Evolutionary conservation across 179 eudicot genomes (phyloP).

Genomic region (Silene noctiflora): DNA sequence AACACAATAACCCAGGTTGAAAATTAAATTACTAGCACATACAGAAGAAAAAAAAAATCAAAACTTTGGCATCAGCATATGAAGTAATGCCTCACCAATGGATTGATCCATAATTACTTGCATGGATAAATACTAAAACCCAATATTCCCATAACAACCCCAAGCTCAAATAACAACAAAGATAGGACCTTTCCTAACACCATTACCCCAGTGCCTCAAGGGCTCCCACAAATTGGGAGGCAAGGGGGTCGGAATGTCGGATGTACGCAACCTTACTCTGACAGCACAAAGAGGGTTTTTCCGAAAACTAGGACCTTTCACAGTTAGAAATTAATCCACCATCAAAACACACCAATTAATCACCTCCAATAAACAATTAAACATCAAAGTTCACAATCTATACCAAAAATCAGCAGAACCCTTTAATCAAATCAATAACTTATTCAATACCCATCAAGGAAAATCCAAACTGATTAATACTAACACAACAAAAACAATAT

Average conservation of each 20-base stretch:
- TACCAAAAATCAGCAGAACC: not conserved
- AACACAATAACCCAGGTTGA: too few species aligned
- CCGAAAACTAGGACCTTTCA: too few species aligned
- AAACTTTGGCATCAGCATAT: not conserved
- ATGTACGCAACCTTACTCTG: too few species aligned
- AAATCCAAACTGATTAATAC: conserved; percentile 13
- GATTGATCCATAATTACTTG: not conserved
- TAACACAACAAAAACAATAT: not conserved
- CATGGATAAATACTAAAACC: not conserved
- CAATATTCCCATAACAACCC: not conserved
- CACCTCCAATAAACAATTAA: not conserved
- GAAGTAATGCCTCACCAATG: not conserved
- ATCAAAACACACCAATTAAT: not conserved
- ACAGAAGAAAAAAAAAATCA: not conserved
- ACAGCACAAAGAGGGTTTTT: too few species aligned
- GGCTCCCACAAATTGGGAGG: too few species aligned
- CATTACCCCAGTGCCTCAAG: too few species aligned
- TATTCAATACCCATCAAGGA: not conserved
- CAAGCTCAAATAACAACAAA: not conserved
- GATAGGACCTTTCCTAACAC: not conserved
- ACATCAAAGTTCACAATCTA: conserved; percentile 7
- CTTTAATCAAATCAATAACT: conserved; percentile 6
- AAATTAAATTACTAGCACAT: too few species aligned
- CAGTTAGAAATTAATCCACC: not conserved
- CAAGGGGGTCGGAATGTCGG: too few species aligned